Evolutionary conservation across 2,329 filamentous ascomycete species (phyloP).

Genomic region (Fusarium vanettenii): DNA sequence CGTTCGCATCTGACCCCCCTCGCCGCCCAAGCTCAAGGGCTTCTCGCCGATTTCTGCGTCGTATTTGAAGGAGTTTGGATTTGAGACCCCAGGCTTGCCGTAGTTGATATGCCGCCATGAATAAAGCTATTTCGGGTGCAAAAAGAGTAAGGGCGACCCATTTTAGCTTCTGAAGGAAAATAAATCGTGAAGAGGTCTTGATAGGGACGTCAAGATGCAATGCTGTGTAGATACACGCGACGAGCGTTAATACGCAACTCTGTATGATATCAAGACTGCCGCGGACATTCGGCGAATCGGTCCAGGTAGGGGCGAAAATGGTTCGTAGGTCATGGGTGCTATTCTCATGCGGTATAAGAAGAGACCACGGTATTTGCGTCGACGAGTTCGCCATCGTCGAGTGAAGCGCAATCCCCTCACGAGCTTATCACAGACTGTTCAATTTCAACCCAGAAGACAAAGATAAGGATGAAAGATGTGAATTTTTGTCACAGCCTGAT

Average conservation of each 20-base stretch:
- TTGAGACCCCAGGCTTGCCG: slow-evolving; percentile 16
- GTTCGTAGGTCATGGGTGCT: not conserved
- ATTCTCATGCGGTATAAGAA: not conserved
- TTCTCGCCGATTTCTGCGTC: not conserved
- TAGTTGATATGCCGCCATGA: slow-evolving; percentile 33
- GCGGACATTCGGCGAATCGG: not conserved
- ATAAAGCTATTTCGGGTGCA: slow-evolving; percentile 48
- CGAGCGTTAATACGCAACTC: slow-evolving; percentile 49
- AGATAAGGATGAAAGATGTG: not conserved
- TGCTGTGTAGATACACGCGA: slow-evolving; percentile 51
- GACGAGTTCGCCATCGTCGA: not conserved
- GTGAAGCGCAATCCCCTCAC: not conserved
- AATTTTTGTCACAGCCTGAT: not conserved
- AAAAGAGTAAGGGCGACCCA: slow-evolving; percentile 48
- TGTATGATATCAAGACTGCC: slow-evolving; percentile 42
- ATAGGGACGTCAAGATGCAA: slow-evolving; percentile 52
- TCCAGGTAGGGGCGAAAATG: not conserved
- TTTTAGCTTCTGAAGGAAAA: slow-evolving; percentile 32
- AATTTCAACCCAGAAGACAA: not conserved
- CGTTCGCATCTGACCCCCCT: not conserved
- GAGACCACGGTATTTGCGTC: not conserved
- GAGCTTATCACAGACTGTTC: not conserved
- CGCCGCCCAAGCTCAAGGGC: not conserved
- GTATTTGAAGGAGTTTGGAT: not conserved
- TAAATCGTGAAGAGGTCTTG: slow-evolving; percentile 1